These are phyloP conservation scores for Vanrija pseudolonga DNA, from an alignment of 1,284 basidiomycete species.

Conservation along the genomic window DNA sequence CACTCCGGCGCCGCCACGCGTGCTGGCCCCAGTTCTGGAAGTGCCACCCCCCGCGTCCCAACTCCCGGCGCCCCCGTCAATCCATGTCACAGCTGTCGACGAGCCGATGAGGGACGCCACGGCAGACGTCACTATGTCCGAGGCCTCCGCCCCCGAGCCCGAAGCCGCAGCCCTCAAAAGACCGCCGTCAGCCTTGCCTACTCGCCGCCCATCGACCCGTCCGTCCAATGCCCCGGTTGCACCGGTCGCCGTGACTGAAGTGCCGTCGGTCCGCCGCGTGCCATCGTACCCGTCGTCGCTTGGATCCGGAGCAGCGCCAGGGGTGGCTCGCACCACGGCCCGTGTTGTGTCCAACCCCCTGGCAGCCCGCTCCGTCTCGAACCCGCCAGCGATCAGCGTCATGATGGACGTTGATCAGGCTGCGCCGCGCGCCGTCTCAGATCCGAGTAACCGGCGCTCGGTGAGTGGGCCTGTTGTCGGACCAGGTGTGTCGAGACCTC, in stretches of 20 bases:
- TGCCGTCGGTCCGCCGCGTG: constrained; percentile 15
- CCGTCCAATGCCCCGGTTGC: neutral
- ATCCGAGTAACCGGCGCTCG: neutral
- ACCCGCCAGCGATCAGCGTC: constrained; percentile 3
- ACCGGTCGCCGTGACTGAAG: neutral
- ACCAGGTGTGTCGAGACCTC: neutral
- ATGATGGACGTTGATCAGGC: neutral
- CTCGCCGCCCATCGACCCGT: neutral
- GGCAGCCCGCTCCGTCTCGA: neutral
- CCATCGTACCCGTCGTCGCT: constrained; percentile 43
- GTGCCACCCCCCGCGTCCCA: too few relatives aligned
- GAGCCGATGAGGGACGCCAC: neutral
- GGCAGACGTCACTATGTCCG: neutral
- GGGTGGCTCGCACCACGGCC: constrained; percentile 24
- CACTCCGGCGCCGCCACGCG: neutral
- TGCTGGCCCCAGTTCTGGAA: too few relatives aligned
- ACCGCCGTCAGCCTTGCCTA: neutral
- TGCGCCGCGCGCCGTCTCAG: constrained; percentile 2
- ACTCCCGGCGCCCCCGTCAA: too few relatives aligned
- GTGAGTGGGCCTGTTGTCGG: neutral
- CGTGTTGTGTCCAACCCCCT: constrained; percentile 43
- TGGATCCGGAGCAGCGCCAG: constrained; percentile 27
- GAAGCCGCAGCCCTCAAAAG: too few relatives aligned
- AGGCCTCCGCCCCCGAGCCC: too few relatives aligned
- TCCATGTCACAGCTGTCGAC: too few relatives aligned